Conservation (phyloP, 2,329 filamentous ascomycete species). For the Cladophialophora yegresii region DNA sequence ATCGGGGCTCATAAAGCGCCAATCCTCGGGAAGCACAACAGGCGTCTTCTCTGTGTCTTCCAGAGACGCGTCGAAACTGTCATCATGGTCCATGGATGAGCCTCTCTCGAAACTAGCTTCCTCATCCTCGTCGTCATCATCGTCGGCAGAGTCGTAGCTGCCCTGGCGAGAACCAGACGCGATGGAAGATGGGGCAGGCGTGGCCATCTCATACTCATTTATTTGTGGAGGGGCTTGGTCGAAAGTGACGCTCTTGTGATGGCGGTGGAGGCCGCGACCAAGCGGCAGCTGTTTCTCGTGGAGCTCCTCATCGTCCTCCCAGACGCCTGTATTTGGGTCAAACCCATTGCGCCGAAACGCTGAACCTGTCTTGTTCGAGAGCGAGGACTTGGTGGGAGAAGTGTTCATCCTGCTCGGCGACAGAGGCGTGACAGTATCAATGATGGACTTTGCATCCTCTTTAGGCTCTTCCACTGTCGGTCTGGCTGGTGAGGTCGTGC, state of each 20-base stretch:
- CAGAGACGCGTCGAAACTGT: conserved; percentile 93
- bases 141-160: conserved; percentile 75
- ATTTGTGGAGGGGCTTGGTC: conserved; percentile 89
- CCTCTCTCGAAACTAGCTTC: conserved; percentile 64
- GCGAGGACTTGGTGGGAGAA: conserved; percentile 86
- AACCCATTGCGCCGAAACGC: conserved; percentile 52
- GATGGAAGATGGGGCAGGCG: conserved; percentile 89
- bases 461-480: conserved; percentile 45
- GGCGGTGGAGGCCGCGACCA: conserved; percentile 71
- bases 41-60: conserved; percentile 97
- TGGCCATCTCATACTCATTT: conserved; percentile 98
- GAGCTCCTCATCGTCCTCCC: conserved; percentile 66
- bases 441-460: conserved; percentile 29
- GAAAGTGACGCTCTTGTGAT: conserved; percentile 96
- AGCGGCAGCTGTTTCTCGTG: conserved; percentile 63
- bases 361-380: conserved; percentile 66
- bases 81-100: conserved; percentile 66
- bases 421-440: conserved; percentile 41
- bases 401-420: conserved; percentile 68
- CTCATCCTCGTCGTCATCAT: conserved; percentile 72
- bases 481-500: conserved; percentile 44
- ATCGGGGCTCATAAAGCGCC: conserved; percentile 75
- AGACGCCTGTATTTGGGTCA: conserved; percentile 68
- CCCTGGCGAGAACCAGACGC: conserved; percentile 88
- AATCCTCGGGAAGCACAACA: conserved; percentile 95